Percentiles rank a stretch among this genome's conserved stretches.
Evolutionary conservation across 306 rosid species (phyloP).

Genomic region (Dryas octopetala): DNA sequence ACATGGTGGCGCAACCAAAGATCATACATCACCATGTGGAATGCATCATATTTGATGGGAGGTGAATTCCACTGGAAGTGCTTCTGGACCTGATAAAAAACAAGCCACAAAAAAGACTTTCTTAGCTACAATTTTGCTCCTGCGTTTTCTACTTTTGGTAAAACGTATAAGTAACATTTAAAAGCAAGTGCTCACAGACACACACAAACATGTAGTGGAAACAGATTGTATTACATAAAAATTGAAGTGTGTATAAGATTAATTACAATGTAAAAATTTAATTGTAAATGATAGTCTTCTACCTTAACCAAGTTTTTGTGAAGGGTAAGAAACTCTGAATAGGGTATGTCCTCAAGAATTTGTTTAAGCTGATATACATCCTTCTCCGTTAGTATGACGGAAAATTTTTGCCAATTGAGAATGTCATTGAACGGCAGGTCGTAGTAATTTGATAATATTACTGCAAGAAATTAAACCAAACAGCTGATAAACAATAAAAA

Average conservation of each 20-base stretch:
- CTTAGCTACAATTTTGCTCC: neutral
- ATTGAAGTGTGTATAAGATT: neutral
- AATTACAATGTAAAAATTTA: no score
- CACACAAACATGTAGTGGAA: neutral
- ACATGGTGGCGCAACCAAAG: conserved; percentile 92
- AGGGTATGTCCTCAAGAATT: conserved; percentile 68
- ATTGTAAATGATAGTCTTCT: conserved; percentile 19
- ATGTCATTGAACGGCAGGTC: conserved; percentile 96
- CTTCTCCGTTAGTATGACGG: conserved; percentile 73
- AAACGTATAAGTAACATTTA: neutral
- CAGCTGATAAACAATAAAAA: conserved; percentile 23
- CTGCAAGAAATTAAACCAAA: conserved; percentile 52
- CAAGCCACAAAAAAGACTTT: conserved; percentile 26
- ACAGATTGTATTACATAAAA: neutral
- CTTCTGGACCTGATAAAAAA: conserved; percentile 68
- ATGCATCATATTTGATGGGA: conserved; percentile 71
- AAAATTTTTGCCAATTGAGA: conserved; percentile 84
- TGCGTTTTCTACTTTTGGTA: neutral
- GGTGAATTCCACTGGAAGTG: conserved; percentile 98
- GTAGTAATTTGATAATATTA: conserved; percentile 86
- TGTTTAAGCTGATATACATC: conserved; percentile 86
- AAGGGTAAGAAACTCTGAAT: conserved; percentile 62
- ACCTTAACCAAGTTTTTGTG: conserved; percentile 82
- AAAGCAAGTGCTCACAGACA: neutral
- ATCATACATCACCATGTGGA: conserved; percentile 95